phyloP scores from a whole-genome alignment of 495 filamentous ascomycete species.

The Hyaloscypha finlandica region DNA sequence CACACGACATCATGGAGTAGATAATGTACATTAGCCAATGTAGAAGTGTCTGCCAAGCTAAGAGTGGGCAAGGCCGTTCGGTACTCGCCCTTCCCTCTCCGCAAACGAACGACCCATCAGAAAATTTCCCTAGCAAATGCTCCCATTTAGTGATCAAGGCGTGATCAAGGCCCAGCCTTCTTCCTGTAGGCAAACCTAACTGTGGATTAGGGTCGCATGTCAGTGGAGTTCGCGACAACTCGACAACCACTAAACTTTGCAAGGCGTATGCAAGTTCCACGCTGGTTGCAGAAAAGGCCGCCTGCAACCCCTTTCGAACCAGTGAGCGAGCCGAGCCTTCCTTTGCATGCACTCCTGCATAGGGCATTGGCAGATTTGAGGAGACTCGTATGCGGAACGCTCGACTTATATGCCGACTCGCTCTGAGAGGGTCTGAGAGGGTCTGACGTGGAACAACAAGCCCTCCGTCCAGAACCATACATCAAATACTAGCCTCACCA shows the following conservation, averaged over 20 bases:
- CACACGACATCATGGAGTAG: slow-evolving; percentile 8
- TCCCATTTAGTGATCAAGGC: neutral
- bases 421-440: neutral
- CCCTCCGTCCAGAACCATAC: neutral
- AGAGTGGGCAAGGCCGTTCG: slow-evolving; percentile 9
- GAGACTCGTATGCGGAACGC: neutral
- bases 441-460: neutral
- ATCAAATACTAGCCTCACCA: neutral
- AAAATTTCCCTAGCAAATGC: neutral
- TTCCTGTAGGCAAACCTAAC: neutral
- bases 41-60: neutral
- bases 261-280: slow-evolving; percentile 13
- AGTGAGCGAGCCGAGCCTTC: neutral
- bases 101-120: neutral
- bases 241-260: neutral
- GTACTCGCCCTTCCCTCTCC: neutral
- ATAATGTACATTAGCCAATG: slow-evolving; percentile 26
- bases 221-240: neutral
- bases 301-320: neutral
- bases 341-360: neutral
- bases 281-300: neutral
- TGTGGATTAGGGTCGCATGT: neutral
- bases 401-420: neutral
- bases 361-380: neutral
- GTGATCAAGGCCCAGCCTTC: neutral